Conservation (phyloP, 768 basidiomycete genomes). For the Tulasnella sp. region DNA sequence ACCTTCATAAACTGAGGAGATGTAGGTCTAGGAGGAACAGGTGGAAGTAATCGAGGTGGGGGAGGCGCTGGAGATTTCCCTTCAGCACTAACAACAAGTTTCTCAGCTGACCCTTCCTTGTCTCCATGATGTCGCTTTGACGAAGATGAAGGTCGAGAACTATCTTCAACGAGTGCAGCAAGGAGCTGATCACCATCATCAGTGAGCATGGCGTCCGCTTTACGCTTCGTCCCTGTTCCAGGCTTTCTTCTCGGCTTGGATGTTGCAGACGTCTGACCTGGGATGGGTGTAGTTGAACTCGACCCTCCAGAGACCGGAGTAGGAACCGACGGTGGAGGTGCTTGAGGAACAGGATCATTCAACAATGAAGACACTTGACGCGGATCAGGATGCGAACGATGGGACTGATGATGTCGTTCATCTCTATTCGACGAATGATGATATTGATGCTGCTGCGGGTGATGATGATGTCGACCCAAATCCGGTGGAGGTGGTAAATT, state of each 20-base stretch:
- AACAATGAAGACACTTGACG: not conserved
- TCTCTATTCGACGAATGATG: not conserved
- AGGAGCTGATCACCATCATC: not conserved
- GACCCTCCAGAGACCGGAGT: too few relatives aligned
- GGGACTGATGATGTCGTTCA: not conserved
- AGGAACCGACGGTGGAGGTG: too few relatives aligned
- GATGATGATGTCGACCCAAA: conserved; percentile 7
- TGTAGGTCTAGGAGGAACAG: conserved; percentile 1
- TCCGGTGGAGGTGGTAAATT: too few relatives aligned
- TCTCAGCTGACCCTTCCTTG: not conserved
- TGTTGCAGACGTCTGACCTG: too few relatives aligned
- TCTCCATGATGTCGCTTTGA: not conserved
- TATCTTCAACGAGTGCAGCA: not conserved
- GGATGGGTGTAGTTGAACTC: too few relatives aligned
- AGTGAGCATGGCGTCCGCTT: not conserved
- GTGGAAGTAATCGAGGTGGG: not conserved
- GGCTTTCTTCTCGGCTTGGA: too few relatives aligned
- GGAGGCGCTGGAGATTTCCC: not conserved
- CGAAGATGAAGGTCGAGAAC: not conserved
- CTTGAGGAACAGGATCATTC: not conserved
- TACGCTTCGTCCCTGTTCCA: not conserved
- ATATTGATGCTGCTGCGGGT: not conserved
- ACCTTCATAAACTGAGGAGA: conserved; percentile 1
- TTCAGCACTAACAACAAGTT: not conserved
- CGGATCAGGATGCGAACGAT: not conserved